A percentile compares a stretch with the other conserved stretches of the same genome.
These are phyloP conservation scores for Citrullus colocynthis DNA, from an alignment of 306 rosid genomes.

Conservation along the genomic window DNA sequence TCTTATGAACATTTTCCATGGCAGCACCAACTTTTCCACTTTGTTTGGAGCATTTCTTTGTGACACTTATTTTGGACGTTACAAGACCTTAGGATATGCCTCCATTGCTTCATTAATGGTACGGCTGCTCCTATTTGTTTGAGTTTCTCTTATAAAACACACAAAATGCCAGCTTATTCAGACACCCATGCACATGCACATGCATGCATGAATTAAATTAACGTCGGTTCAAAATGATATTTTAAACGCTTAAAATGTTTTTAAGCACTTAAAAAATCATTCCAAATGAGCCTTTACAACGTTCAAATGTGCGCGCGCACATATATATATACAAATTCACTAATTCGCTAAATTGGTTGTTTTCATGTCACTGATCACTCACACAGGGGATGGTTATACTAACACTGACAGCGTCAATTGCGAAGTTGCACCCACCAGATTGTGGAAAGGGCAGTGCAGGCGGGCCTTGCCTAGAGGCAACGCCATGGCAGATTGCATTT, in stretches of 20 bases:
- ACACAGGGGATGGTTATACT: slow-evolving; percentile 48
- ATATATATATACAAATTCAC: too few species aligned
- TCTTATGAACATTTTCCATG: slow-evolving; percentile 45
- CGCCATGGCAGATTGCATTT: slow-evolving; percentile 51
- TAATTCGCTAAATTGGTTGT: not conserved
- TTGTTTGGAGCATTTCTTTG: slow-evolving; percentile 61
- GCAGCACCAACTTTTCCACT: slow-evolving; percentile 71
- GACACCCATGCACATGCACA: not conserved
- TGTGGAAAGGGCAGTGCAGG: slow-evolving; percentile 25
- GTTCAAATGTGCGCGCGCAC: too few species aligned
- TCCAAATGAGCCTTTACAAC: too few species aligned
- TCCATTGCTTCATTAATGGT: slow-evolving; percentile 57
- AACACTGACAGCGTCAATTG: slow-evolving; percentile 56
- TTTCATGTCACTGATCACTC: slow-evolving; percentile 1
- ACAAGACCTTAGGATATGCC: slow-evolving; percentile 50
- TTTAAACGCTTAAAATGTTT: not conserved
- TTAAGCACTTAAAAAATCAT: not conserved
- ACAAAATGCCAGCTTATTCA: not conserved
- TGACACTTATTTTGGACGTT: slow-evolving; percentile 73
- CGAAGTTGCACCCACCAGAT: slow-evolving; percentile 53
- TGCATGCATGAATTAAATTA: not conserved
- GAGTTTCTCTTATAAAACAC: not conserved
- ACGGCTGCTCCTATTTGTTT: slow-evolving; percentile 25
- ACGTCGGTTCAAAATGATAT: not conserved
- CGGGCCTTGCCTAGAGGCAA: slow-evolving; percentile 37